Conservation (phyloP, 1,284 basidiomycete species). For the Retiboletus fuscus region DNA sequence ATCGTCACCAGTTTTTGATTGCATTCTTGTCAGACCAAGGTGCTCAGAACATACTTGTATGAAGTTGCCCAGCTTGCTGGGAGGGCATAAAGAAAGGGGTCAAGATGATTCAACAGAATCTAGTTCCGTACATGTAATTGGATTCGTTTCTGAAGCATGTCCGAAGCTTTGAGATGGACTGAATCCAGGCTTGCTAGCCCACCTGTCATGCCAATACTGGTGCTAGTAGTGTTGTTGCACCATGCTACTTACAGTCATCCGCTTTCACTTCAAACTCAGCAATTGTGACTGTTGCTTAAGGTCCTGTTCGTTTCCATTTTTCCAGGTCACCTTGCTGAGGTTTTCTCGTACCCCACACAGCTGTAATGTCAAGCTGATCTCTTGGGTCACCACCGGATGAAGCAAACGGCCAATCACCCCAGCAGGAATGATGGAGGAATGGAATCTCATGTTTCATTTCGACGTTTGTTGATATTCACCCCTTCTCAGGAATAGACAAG, state of each 20-base stretch:
- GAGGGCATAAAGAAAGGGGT: conserved; percentile 23
- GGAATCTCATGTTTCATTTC: too few species aligned
- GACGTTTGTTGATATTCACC: too few species aligned
- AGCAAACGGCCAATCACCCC: too few species aligned
- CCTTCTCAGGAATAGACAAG: too few species aligned
- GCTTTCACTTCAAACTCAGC: conserved; percentile 40
- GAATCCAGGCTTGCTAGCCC: background rate
- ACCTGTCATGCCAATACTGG: background rate
- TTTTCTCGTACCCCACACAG: too few species aligned
- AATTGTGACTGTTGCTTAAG: conserved; percentile 24
- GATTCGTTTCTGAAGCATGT: background rate
- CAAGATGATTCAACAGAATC: background rate
- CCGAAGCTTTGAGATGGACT: background rate
- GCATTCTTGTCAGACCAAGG: conserved; percentile 65
- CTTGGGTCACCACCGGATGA: too few species aligned
- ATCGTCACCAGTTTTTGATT: conserved; percentile 21
- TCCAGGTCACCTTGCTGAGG: too few species aligned
- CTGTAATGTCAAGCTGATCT: too few species aligned
- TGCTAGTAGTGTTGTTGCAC: too few species aligned
- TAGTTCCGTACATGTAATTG: conserved; percentile 18
- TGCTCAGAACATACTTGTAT: conserved; percentile 87
- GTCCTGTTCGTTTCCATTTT: too few species aligned
- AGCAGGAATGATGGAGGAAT: too few species aligned
- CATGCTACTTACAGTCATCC: too few species aligned
- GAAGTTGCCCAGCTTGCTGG: conserved; percentile 65